Percentiles rank a stretch among this genome's conserved stretches.
These are phyloP conservation scores for Moniliophthora roreri DNA, from an alignment of 1,284 basidiomycete genomes.

Conservation along the genomic window DNA sequence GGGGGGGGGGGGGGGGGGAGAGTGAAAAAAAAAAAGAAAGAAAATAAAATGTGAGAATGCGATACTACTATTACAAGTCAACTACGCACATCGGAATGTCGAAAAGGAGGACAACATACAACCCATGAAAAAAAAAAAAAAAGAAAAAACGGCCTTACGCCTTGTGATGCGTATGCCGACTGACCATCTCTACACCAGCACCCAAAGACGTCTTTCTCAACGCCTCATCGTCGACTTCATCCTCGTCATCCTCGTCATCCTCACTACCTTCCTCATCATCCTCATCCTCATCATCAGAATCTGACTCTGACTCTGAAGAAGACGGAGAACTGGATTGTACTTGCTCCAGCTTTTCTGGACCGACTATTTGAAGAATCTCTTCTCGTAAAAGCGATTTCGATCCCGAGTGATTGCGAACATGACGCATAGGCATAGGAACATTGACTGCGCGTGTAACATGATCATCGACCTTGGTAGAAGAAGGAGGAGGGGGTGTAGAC, in stretches of 20 bases:
- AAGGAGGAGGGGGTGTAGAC: background rate
- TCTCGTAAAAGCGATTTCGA: background rate
- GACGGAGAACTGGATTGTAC: background rate
- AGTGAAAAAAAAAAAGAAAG: too few species aligned
- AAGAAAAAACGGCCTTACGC: too few species aligned
- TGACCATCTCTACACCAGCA: slow-evolving; percentile 2
- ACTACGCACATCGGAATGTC: too few species aligned
- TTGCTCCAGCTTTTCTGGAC: background rate
- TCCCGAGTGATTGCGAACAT: slow-evolving; percentile 7
- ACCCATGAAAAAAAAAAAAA: too few species aligned
- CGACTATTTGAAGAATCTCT: background rate
- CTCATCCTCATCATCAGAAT: background rate
- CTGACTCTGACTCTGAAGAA: background rate
- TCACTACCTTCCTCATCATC: background rate
- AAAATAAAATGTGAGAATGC: too few species aligned
- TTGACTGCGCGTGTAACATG: slow-evolving; percentile 34
- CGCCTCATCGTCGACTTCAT: background rate
- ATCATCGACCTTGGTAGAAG: slow-evolving; percentile 28
- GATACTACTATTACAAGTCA: too few species aligned
- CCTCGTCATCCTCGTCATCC: background rate
- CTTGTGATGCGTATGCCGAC: background rate
- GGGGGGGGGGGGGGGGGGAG: too few species aligned
- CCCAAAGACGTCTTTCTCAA: background rate
- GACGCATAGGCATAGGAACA: slow-evolving; percentile 31
- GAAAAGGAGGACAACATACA: too few species aligned